Evolutionary conservation across 768 basidiomycete genomes (phyloP), one percentile per base, ranked within the genome.

Genomic region (Tylopilus felleus): DNA sequence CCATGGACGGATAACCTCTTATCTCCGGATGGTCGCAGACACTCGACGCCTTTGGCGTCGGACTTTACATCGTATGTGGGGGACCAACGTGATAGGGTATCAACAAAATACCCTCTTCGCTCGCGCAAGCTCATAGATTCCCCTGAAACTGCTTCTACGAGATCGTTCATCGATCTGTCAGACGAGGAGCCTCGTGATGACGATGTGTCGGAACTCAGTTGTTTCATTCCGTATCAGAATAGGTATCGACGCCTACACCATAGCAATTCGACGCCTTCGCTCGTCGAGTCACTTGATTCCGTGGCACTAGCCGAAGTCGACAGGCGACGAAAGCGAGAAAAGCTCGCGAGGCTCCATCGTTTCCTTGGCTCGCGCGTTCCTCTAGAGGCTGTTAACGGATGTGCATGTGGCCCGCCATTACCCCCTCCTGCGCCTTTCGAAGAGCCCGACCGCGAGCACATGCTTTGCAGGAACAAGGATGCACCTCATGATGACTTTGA

Each of bases 341-440:
- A 84, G 60, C 74, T 93, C 43, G 87, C 86, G 4, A 92, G 84
- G 67, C 78, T 93, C 5, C 89, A 93, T 70, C 87, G 91, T 43
- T 92, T 87, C 71, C 77, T 93, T 31, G 91, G 90, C n/a, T 90
- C 88, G 19, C 80, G 82, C 29, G 86, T 93, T 25, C 90, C 90
- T 8, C 67, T 79, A 14, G 80, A 82, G 58, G 80, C 90, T 33
- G 84, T 88, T 13, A 76, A 85, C 36, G 85, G 81, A 44, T 60
- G 73, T 58, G 73, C 65, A 45, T 56, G 57, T 14, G 65, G 66
- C 17, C 58, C 65, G 17, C 58, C 73, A n/a, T 60, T 71, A 9
- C 73, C 74, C 1, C 65, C 73, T 29, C 60, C 64, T 21, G 65
- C 65, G 21, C 49, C 53, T 25, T 49, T 59, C 31, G 66, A 69